These are phyloP conservation scores for Chlamydomonas sphaeroides DNA, from an alignment of 139 green algal species.

Conservation along the genomic window DNA sequence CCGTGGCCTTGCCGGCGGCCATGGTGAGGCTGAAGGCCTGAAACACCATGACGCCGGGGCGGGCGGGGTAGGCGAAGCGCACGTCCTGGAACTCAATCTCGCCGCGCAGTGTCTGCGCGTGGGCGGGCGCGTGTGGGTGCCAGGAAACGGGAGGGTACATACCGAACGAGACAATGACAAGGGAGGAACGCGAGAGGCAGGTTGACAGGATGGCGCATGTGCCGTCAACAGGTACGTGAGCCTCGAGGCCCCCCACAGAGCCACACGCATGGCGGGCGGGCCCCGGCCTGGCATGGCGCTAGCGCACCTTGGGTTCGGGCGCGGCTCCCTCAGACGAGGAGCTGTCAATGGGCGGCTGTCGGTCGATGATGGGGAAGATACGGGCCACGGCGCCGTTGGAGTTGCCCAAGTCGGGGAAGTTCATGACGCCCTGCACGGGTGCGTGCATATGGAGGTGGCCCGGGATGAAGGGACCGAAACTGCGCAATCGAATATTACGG, in stretches of 20 bases:
- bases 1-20: conserved; percentile 70
- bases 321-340: conserved; percentile 35
- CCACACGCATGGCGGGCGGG: too few species aligned
- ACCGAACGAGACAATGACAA: too few species aligned
- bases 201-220: too few species aligned
- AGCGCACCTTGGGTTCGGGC: conserved; percentile 13
- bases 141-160: too few species aligned
- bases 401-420: conserved; percentile 81
- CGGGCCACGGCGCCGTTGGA: conserved; percentile 61
- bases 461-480: too few species aligned
- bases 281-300: too few species aligned
- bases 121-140: too few species aligned
- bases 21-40: conserved; percentile 71
- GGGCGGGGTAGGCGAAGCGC: conserved; percentile 82
- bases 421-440: conserved; percentile 32
- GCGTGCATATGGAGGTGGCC: too few species aligned
- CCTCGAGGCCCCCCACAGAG: too few species aligned
- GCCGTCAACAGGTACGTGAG: too few species aligned
- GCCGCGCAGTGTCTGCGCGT: conserved; percentile 52
- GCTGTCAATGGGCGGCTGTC: conserved; percentile 70
- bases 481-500: too few species aligned
- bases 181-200: too few species aligned
- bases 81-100: conserved; percentile 68
- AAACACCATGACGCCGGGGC: conserved; percentile 70
- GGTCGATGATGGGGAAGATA: conserved; percentile 86